Base-by-base conservation (phyloP, 2,329 filamentous ascomycete species). In the Pseudocercospora fijiensis region DNA sequence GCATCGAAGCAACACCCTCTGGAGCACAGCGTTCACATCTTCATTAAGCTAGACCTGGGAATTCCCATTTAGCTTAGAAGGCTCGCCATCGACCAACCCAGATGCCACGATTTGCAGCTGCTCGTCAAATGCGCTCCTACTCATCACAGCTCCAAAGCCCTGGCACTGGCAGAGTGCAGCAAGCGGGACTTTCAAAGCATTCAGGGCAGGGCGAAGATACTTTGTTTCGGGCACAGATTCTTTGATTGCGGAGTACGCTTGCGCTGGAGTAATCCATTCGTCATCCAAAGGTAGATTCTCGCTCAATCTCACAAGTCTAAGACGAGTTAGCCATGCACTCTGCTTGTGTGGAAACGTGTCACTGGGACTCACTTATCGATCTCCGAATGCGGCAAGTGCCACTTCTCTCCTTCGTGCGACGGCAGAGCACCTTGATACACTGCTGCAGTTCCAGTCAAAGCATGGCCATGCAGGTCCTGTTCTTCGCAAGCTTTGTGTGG, bases 331-430 rank as follows among this genome's bases (percentile, higher is more conserved):
- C 28, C 69, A 41, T 8, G 8, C 3, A 16, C 18, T 18, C 3
- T 41, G 3, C 37, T 18, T 41, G 37, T 1, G 6, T 7, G 2
- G 37, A 41, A n/a, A 41, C 1, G 1, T 41, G 37, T 8, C 4
- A 4, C 8, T 5, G 16, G 6, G 1, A 41, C 37, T 41, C 16
- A 41, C 37, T 70, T 72, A 11, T 72, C 70, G 20, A 72, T 72
- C 58, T 72, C 70, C 1, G 67, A 65, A 60, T 72, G 65, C 7
- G 70, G 70, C 10, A 72, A 27, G 10, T 68, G 63, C 70, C 70
- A 72, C 26, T 64, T 66, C 9, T 52, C 30, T 18, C 49, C 49
- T 5, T 51, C 20, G 26, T 30, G 27, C 22, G 49, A 9, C 22
- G 64, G 64, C 9, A 61, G 47, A 10, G 69, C 66, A 55, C 62